Evolutionary conservation across 176 grass and related monocot species (phyloP).

Genomic region (Zizania latifolia): DNA sequence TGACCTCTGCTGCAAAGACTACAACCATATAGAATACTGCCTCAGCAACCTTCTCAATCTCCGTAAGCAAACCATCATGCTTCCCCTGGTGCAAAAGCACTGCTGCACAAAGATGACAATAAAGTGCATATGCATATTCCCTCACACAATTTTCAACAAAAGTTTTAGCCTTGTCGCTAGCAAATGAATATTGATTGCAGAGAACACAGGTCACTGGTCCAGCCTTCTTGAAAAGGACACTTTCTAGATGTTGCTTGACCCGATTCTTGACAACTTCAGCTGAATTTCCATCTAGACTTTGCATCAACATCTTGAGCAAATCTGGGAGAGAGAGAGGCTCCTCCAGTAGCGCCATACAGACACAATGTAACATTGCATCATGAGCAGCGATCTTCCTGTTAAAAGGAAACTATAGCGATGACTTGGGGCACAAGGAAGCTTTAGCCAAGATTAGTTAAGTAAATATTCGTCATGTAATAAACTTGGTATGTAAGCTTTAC

Average conservation of each 20-base stretch:
- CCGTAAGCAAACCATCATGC: constrained; percentile 40
- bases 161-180: constrained; percentile 39
- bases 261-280: constrained; percentile 8
- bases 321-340: constrained; percentile 52
- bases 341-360: constrained; percentile 50
- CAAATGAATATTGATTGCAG: constrained; percentile 76
- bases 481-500: too few species aligned
- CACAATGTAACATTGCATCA: constrained; percentile 44
- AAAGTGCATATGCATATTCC: constrained; percentile 60
- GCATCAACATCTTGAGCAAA: constrained; percentile 38
- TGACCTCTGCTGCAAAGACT: constrained; percentile 59
- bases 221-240: constrained; percentile 75
- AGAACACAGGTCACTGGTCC: constrained; percentile 59
- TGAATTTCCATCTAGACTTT: constrained; percentile 23
- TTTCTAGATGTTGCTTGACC: constrained; percentile 51
- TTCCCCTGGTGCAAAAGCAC: constrained; percentile 42
- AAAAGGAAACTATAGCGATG: too few species aligned
- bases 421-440: too few species aligned
- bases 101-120: constrained; percentile 51
- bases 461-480: too few species aligned
- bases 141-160: constrained; percentile 54
- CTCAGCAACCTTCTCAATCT: constrained; percentile 68
- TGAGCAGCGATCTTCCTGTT: constrained; percentile 43
- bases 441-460: too few species aligned
- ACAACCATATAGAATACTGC: constrained; percentile 91